These are phyloP conservation scores for Sugiyamaella pinicola DNA, from an alignment of 1,139 yeast species.

Conservation along the genomic window DNA sequence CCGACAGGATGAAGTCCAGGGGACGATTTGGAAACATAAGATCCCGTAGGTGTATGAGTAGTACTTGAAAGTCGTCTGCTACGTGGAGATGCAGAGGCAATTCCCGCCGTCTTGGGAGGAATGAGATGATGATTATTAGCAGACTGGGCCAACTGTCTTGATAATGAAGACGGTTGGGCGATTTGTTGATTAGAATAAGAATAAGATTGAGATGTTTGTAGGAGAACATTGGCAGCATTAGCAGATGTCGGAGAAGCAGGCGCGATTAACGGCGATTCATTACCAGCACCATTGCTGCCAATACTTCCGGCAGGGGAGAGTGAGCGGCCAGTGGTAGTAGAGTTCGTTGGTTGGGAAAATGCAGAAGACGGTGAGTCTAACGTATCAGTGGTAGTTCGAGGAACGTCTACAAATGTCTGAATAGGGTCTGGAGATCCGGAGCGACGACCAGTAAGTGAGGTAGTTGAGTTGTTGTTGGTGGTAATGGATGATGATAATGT, in stretches of 20 bases:
- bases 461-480: not conserved
- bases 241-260: slow-evolving; percentile 21
- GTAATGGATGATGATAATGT: not conserved
- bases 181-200: not conserved
- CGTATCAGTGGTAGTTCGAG: slow-evolving; percentile 17
- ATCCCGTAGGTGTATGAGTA: slow-evolving; percentile 24
- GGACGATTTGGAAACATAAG: slow-evolving; percentile 21
- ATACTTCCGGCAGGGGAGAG: slow-evolving; percentile 11
- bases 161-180: slow-evolving; percentile 11
- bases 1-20: slow-evolving; percentile 18
- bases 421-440: slow-evolving; percentile 5
- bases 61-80: slow-evolving; percentile 24
- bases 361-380: slow-evolving; percentile 10
- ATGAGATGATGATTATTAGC: slow-evolving; percentile 3
- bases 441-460: not conserved
- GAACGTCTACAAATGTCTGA: slow-evolving; percentile 14
- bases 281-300: not conserved
- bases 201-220: slow-evolving; percentile 16
- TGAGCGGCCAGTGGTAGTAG: slow-evolving; percentile 1
- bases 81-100: slow-evolving; percentile 13
- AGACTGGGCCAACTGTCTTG: slow-evolving; percentile 15
- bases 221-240: slow-evolving; percentile 20
- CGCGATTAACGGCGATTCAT: slow-evolving; percentile 9
- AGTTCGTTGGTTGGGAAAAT: slow-evolving; percentile 7
- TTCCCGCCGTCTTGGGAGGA: slow-evolving; percentile 7